Percentiles rank a stretch among this genome's conserved stretches.
These are phyloP conservation scores for Colletotrichum tamarilloi DNA, from an alignment of 2,329 filamentous ascomycete species.

Conservation along the genomic window DNA sequence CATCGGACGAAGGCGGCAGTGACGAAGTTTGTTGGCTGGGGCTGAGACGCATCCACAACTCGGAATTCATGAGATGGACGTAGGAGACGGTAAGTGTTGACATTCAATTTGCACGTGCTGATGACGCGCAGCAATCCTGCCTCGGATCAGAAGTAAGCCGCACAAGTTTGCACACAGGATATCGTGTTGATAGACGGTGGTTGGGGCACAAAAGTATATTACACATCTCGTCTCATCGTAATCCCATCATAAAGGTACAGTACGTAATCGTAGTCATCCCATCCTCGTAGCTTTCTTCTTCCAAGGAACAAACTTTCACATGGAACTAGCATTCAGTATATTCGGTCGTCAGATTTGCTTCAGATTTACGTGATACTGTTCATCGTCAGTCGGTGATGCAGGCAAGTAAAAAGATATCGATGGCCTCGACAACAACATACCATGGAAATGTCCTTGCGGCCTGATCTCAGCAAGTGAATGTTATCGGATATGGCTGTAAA, in stretches of 20 bases:
- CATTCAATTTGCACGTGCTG: not conserved
- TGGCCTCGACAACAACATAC: constrained; percentile 40
- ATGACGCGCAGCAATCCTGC: not conserved
- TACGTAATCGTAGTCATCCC: not conserved
- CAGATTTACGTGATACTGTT: constrained; percentile 33
- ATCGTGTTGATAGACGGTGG: not conserved
- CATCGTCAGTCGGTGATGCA: not conserved
- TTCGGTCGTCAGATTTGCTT: constrained; percentile 19
- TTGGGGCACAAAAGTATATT: not conserved
- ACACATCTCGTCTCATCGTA: not conserved
- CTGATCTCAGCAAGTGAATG: constrained; percentile 44
- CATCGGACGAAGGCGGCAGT: not conserved
- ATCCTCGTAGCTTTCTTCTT: not conserved
- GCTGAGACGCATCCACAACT: not conserved
- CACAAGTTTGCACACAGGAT: not conserved
- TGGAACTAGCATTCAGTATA: not conserved
- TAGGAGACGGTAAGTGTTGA: not conserved
- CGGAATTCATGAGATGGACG: not conserved
- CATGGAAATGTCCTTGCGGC: constrained; percentile 45
- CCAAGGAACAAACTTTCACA: not conserved
- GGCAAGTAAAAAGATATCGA: not conserved
- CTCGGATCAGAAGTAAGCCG: not conserved
- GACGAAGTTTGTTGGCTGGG: not conserved
- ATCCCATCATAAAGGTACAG: not conserved
- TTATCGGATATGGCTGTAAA: constrained; percentile 49